Conservation (phyloP, 2,329 filamentous ascomycete genomes). For the Pestalotiopsis sp. region DNA sequence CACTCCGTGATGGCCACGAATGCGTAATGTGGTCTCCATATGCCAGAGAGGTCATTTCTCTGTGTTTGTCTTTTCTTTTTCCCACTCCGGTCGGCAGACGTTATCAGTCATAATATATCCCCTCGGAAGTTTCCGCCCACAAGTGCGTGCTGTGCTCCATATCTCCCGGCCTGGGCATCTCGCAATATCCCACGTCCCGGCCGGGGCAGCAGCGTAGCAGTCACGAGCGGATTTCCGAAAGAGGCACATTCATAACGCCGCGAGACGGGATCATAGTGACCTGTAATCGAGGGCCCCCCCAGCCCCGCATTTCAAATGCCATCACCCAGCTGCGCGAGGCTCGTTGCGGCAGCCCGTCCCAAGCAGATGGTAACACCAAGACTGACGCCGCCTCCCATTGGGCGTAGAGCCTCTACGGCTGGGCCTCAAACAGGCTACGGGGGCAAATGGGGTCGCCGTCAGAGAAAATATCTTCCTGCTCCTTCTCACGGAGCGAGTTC, state of each 20-base stretch:
- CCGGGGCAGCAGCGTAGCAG: background rate
- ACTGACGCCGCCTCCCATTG: background rate
- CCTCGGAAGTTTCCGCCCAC: background rate
- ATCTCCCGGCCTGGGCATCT: no score
- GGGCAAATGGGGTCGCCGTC: background rate
- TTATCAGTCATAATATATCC: background rate
- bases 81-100: background rate
- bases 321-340: background rate
- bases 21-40: background rate
- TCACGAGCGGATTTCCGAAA: background rate
- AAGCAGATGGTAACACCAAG: background rate
- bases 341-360: background rate
- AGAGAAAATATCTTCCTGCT: background rate
- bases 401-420: background rate
- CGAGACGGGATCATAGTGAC: background rate
- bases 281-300: background rate
- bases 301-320: background rate
- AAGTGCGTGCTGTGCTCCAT: no score
- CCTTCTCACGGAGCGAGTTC: no score
- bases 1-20: background rate
- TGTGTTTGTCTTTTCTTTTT: background rate
- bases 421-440: background rate
- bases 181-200: no score
- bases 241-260: background rate
- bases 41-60: background rate